Base-by-base conservation (phyloP, 345 rosid species). In the Clarkia xantiana region DNA sequence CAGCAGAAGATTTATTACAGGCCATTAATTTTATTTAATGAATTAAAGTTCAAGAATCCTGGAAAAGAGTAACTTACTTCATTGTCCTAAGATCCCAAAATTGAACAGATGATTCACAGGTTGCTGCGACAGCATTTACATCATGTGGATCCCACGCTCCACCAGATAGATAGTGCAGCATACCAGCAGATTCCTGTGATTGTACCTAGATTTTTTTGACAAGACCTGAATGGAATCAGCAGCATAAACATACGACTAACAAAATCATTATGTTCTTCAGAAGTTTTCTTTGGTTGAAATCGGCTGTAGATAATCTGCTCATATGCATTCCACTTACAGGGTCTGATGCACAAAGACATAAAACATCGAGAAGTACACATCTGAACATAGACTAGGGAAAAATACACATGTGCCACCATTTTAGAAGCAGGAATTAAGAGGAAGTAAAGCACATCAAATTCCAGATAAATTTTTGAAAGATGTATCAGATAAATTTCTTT, bases 61-160 rank as follows among this genome's bases (percentile, higher is more conserved):
- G 2, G 42, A 22, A 36, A 10, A 54, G 18, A 15, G 13, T 11
- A 38, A 65, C 76, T 57, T 76, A 90, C 95, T 72, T 73, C 95
- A 86, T 81, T 42, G 84, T 70, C 34, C 94, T 70, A 10, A 86
- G 62, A 71, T 86, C 95, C 91, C 94, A 85, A 62, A 90, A 76
- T 67, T 90, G 88, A 62, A 90, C 57, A 39, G 95, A 82, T 39
- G 97, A 86, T 59, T 83, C 97, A 72, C 75, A 69, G 55, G 91
- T 79, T 25, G 86, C 83, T 38, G 86, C 94, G 29, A 86, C 62
- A 66, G 76, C 55, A 74, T 83, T 90, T 44, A 71, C 65, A 34
- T 86, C 86, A 71, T 90, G 94, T 2, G 91, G 95, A 78, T 88
- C 86, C 95, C 93, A 82, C 14, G 89, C 93, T 65, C 94, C 93